Evolutionary conservation across 768 basidiomycete species (phyloP).

Genomic region (Lanmaoa pseudosensibilis): DNA sequence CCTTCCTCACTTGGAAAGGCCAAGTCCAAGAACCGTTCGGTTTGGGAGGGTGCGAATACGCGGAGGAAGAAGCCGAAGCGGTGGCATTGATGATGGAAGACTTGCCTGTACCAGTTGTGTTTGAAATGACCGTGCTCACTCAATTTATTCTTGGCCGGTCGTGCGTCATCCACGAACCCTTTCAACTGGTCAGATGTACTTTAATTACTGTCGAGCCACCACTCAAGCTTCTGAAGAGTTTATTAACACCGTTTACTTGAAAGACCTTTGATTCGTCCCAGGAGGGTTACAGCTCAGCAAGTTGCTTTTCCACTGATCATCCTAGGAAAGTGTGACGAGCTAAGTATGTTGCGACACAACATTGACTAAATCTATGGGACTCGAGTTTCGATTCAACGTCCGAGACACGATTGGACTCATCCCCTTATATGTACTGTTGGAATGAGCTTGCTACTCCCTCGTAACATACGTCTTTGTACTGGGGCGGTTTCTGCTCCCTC

Average conservation of each 20-base stretch:
- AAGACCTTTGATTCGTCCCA: not conserved
- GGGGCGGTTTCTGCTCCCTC: not conserved
- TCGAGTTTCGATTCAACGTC: not conserved
- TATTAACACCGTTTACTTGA: not conserved
- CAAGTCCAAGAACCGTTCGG: slow-evolving; percentile 25
- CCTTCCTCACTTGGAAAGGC: slow-evolving; percentile 20
- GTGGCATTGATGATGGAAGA: slow-evolving; percentile 14
- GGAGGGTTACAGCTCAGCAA: not conserved
- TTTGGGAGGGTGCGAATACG: slow-evolving; percentile 24
- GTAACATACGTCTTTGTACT: not conserved
- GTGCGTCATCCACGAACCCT: not conserved
- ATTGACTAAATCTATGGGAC: not conserved
- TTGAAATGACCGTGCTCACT: too few species aligned
- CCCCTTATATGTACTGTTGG: not conserved
- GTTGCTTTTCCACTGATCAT: not conserved
- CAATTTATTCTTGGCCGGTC: not conserved
- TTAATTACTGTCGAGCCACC: too few species aligned
- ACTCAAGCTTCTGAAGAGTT: not conserved
- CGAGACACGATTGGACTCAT: not conserved
- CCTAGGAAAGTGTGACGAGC: not conserved
- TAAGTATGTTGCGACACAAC: not conserved
- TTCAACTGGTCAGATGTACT: not conserved
- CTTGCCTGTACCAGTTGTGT: too few species aligned
- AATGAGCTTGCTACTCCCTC: not conserved
- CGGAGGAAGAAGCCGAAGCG: slow-evolving; percentile 16